Base-by-base conservation (phyloP, 306 rosid species). In the Acmispon strigosus region DNA sequence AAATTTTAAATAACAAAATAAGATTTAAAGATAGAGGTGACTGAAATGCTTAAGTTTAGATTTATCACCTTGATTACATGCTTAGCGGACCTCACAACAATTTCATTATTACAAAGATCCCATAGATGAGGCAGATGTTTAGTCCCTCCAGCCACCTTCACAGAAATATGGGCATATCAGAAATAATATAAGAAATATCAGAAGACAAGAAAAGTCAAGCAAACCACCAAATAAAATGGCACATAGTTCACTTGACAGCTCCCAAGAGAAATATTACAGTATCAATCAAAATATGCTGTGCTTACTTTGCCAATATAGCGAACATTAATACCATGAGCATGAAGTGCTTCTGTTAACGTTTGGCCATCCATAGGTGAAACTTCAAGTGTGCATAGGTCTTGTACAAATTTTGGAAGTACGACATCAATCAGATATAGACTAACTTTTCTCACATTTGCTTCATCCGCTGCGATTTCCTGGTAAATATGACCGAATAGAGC, bases 361-460 rank as follows among this genome's bases (percentile, higher is more conserved):
- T 91, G 99, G 56, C 99, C 97, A 81, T 95, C 99, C 99, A 95
- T 95, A 4, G 99, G 99, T 2, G 99, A 95, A 73, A 95, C 96
- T 91, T 95, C 99, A 64, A 95, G 96, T 0, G 92, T 89, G 80
- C 97, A 89, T 43, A 95, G 96, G 76, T 95, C 99, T 91, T 95
- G 97, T 66, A 95, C 78, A 67, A 95, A 95, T 79, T 95, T 95
- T 0, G 97, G 97, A 83, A 95, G 91, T 53, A 87, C 97, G 70
- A 87, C 90, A 70, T 87, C 89, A 51, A 79, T 78, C 41, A 95
- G 97, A 77, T 89, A 85, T 18, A 41, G 70, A 91, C 97, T 69
- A 77, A 81, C 96, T 87, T 87, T 87, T 72, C 88, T 91, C 86
- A 89, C 99, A 78, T 86, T 85, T 53, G 83, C 95, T 78, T 91